Conservation (phyloP, 2,329 filamentous ascomycete species). For the Clarireedia sp. region DNA sequence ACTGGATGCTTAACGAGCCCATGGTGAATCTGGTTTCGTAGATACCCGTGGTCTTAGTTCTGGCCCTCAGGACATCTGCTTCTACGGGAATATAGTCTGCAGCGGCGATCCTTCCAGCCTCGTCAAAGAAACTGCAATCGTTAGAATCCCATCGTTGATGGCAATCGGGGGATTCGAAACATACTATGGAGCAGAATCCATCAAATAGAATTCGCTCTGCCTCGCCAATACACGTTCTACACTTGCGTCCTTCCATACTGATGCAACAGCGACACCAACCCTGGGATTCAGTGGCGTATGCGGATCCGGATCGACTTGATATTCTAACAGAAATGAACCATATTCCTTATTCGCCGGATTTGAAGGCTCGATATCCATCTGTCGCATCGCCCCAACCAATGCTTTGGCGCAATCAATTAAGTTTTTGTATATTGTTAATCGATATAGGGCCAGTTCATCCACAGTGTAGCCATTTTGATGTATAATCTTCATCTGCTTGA, state of each 20-base stretch:
- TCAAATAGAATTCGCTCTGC: slow-evolving; percentile 96
- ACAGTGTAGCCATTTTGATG: slow-evolving; percentile 95
- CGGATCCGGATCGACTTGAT: slow-evolving; percentile 84
- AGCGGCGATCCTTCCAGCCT: slow-evolving; percentile 75
- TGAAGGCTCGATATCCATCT: slow-evolving; percentile 78
- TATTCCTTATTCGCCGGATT: slow-evolving; percentile 64
- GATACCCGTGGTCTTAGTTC: slow-evolving; percentile 98
- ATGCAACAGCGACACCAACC: slow-evolving; percentile 74
- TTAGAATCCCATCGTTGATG: slow-evolving; percentile 13
- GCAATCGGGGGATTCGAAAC: slow-evolving; percentile 8
- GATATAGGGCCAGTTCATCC: slow-evolving; percentile 89
- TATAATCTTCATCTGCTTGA: slow-evolving; percentile 99
- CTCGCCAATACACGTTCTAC: slow-evolving; percentile 80
- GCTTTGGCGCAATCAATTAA: slow-evolving; percentile 94
- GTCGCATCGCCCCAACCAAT: slow-evolving; percentile 81
- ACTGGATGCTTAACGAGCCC: slow-evolving; percentile 99
- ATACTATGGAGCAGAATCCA: slow-evolving; percentile 98
- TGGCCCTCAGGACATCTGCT: slow-evolving; percentile 86
- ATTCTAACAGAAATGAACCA: slow-evolving; percentile 75
- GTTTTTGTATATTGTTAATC: slow-evolving; percentile 97
- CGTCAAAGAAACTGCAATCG: slow-evolving; percentile 77
- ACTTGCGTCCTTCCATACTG: slow-evolving; percentile 84
- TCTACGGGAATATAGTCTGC: slow-evolving; percentile 86
- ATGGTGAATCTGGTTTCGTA: slow-evolving; percentile 98
- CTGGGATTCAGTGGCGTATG: slow-evolving; percentile 74